Base-by-base conservation (phyloP, 2,329 filamentous ascomycete species). In the Beauveria rudraprayagi region DNA sequence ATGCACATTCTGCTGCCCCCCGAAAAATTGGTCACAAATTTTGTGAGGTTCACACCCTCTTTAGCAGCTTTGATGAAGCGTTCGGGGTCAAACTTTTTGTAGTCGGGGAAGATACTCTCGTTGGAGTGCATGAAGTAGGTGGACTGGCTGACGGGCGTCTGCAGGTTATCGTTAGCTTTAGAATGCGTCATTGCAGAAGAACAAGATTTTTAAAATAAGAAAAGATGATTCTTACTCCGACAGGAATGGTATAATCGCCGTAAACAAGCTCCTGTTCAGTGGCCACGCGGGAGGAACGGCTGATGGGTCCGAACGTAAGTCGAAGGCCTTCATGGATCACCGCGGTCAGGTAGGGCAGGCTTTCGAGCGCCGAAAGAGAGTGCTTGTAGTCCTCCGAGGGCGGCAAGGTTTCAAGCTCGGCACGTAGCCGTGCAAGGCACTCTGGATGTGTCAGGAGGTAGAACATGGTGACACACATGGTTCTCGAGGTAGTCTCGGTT, bases 401-500 rank as follows among this genome's bases (percentile, higher is more conserved):
- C 14, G 41, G 54, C 37, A 56, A 22, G 14, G 34, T 43, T 2
- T 26, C 22, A 5, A 54, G 54, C 8, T 56, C 54, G 2, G 9
- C 26, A 4, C 54, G 54, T 10, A 56, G 37, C 3, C 34, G 37
- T 3, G 3, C 7, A 14, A 56, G 41, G 19, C 22, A 26, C 3
- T 10, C 4, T 2, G 43, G 43, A 10, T 56, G 16, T 5, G 17
- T 37, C 9, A 56, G 14, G 3, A 56, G 43, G n/a, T 56, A 43
- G 9, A 56, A 56, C 26, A 47, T 46, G 41, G 17, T 28, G 11
- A 56, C 54, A 22, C 11, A n/a, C 43, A 56, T 8, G 2, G 54
- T 28, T 2, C 43, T 46, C 4, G 65, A 56, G 1, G 66, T 60
- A 1, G 66, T 65, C 47, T 67, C 66, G 0, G 66, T 67, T 5